Evolutionary conservation across 768 basidiomycete species (phyloP), one percentile per base, ranked within the genome.

Genomic region (Candolleomyces aberdarensis): DNA sequence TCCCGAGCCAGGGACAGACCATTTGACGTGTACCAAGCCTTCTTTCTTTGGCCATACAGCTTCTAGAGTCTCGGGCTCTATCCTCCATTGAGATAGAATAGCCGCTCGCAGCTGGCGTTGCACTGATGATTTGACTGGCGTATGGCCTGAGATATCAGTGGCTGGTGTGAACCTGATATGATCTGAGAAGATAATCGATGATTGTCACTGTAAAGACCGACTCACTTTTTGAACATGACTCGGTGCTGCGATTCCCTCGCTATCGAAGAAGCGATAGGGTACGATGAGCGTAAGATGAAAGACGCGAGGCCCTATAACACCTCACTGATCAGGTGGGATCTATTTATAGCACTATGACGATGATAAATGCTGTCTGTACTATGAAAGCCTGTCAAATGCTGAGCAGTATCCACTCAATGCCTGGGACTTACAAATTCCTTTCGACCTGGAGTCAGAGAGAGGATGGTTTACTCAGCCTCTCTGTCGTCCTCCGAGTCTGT

Each of bases 21-120:
- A 98, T 80, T 98, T 98, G 62, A 95, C 92, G 68, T 91, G 89
- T 5, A 91, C 88, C 51, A 98, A 79, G 2, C 88, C 83, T 79
- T 98, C 96, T 81, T 98, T 99, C 91, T 98, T 99, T 3, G 96
- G 94, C 97, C 97, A 99, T 56, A 99, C 84, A 67, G 84, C 84
- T 70, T 99, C 97, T 32, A 98, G 77, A 2, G 88, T 85, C 64
- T 92, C 92, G 46, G 85, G 81, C 63, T 87, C 85, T 55, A 92
- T 83, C 67, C 86, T 91, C 83, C 93, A 90, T 72, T 96, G 94
- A 19, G 88, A 83, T 53, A 97, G 80, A 36, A 97, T 78, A 49
- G 80, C 81, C 22, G 87, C 77, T 59, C 97, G 88, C 74, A 98
- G 94, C 65, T 85, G 83, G 69, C 97, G 83, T 72, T 98, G 96